A percentile compares a stretch with the other conserved stretches of the same genome.
These are phyloP conservation scores for Lactarius vividus DNA, from an alignment of 768 basidiomycete species.

Conservation along the genomic window DNA sequence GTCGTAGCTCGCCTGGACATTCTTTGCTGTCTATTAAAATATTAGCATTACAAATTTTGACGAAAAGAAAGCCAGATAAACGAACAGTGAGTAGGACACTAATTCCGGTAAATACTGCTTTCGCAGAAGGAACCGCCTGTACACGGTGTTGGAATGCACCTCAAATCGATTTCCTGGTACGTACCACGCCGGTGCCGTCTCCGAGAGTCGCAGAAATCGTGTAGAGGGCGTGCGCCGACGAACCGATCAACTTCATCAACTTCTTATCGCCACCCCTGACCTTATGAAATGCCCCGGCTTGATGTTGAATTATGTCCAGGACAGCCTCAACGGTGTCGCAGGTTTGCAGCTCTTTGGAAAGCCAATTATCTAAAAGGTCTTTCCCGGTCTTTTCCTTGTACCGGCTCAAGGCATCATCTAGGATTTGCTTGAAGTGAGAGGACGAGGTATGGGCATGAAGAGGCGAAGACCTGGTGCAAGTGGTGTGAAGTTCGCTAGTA, in stretches of 20 bases:
- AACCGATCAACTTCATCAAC: neutral
- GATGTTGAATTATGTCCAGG: neutral
- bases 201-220: neutral
- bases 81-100: neutral
- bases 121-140: neutral
- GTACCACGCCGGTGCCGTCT: neutral
- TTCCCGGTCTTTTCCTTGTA: neutral
- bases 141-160: neutral
- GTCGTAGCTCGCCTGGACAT: neutral
- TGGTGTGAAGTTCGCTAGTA: neutral
- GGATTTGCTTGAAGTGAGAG: neutral
- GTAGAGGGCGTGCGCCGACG: neutral
- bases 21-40: neutral
- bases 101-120: neutral
- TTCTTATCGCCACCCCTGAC: neutral
- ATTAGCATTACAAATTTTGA: too few relatives aligned
- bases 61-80: neutral
- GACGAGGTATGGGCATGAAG: neutral
- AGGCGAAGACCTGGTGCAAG: neutral
- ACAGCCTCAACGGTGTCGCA: neutral
- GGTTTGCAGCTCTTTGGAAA: neutral
- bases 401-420: neutral
- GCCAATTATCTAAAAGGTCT: neutral
- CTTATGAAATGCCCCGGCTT: neutral
- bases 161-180: neutral